These are phyloP conservation scores for Oryza brachyantha DNA, from an alignment of 176 grass and related monocot genomes.

Conservation along the genomic window DNA sequence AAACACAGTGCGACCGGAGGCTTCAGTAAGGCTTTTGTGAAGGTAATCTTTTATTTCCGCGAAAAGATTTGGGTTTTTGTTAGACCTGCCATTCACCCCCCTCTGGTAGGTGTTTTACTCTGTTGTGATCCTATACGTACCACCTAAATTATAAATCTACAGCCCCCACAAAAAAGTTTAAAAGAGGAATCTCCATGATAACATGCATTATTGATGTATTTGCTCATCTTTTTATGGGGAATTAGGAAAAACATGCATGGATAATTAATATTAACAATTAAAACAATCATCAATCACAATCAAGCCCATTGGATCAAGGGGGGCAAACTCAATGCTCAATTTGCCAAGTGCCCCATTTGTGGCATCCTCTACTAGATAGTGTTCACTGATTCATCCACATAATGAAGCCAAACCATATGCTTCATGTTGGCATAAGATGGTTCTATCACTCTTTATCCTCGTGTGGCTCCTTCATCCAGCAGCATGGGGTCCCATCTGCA, in stretches of 20 bases:
- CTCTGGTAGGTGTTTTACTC: too few species aligned
- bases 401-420: slow-evolving; percentile 29
- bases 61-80: too few species aligned
- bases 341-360: slow-evolving; percentile 36
- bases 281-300: slow-evolving; percentile 29
- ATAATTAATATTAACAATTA: neutral
- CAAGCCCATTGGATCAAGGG: slow-evolving; percentile 20
- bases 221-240: neutral
- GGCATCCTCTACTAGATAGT: slow-evolving; percentile 16
- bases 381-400: slow-evolving; percentile 32
- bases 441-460: slow-evolving; percentile 35
- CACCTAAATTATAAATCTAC: neutral
- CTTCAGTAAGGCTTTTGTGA: too few species aligned
- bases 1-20: too few species aligned
- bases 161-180: neutral
- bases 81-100: too few species aligned
- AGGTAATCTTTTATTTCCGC: too few species aligned
- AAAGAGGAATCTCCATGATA: neutral
- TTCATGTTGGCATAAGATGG: slow-evolving; percentile 16
- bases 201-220: neutral
- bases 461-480: slow-evolving; percentile 32
- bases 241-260: neutral
- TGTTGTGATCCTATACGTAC: too few species aligned
- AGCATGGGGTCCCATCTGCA: slow-evolving; percentile 32
- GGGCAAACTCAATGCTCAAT: slow-evolving; percentile 38